Evolutionary conservation across 768 basidiomycete genomes (phyloP).

Genomic region (Pilatotrama ljubarskyi): DNA sequence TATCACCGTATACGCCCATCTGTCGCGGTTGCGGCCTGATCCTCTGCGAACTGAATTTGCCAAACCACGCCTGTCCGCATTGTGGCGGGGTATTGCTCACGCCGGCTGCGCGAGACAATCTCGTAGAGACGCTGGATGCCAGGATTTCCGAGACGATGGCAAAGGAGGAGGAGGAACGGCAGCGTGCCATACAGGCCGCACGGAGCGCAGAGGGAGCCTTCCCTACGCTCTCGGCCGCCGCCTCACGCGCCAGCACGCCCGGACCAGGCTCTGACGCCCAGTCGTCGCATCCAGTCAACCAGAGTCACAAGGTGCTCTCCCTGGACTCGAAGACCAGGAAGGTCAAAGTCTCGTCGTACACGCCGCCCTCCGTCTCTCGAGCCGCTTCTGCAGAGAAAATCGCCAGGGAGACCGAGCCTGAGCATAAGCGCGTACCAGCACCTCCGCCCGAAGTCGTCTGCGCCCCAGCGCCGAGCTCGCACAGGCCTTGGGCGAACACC

Average conservation of each 20-base stretch:
- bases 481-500: slow-evolving; percentile 22
- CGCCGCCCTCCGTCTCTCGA: slow-evolving; percentile 36
- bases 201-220: slow-evolving; percentile 59
- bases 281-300: slow-evolving; percentile 32
- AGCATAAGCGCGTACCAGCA: slow-evolving; percentile 41
- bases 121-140: slow-evolving; percentile 45
- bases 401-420: slow-evolving; percentile 35
- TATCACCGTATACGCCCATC: slow-evolving; percentile 58
- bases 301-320: slow-evolving; percentile 61
- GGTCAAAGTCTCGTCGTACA: slow-evolving; percentile 55
- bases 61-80: slow-evolving; percentile 53
- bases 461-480: slow-evolving; percentile 9
- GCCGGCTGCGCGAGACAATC: slow-evolving; percentile 30
- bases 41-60: slow-evolving; percentile 58
- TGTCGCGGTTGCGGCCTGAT: slow-evolving; percentile 62
- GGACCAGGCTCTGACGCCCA: slow-evolving; percentile 16
- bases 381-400: slow-evolving; percentile 32
- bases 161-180: slow-evolving; percentile 50
- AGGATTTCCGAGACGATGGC: slow-evolving; percentile 45
- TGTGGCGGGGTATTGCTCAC: slow-evolving; percentile 46
- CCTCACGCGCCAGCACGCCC: slow-evolving; percentile 10
- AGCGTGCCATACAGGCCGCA: slow-evolving; percentile 48
- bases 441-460: slow-evolving; percentile 37
- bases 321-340: slow-evolving; percentile 52
- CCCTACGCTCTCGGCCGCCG: slow-evolving; percentile 45